Percentiles rank a stretch among this genome's conserved stretches.
These are phyloP conservation scores for Cytospora schulzeri DNA, from an alignment of 2,329 filamentous ascomycete species.

Conservation along the genomic window DNA sequence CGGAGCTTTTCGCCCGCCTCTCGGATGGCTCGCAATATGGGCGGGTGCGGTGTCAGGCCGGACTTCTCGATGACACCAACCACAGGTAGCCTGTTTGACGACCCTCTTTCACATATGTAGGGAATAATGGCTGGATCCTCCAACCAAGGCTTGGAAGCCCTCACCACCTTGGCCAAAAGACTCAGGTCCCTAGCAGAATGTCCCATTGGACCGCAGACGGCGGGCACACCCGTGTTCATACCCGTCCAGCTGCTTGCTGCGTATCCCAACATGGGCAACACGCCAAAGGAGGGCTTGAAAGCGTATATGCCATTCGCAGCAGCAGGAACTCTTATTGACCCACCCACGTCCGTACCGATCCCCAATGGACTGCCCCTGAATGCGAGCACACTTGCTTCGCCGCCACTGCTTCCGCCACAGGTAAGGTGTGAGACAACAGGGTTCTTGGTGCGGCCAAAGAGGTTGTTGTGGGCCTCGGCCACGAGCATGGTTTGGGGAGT, in stretches of 20 bases:
- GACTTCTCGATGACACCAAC: constrained; percentile 36
- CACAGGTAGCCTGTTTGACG: constrained; percentile 32
- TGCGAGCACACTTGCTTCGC: constrained; percentile 32
- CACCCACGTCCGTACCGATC: constrained; percentile 33
- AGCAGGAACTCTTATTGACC: constrained; percentile 30
- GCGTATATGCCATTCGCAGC: constrained; percentile 37
- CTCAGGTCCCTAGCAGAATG: constrained; percentile 34
- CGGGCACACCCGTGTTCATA: constrained; percentile 36
- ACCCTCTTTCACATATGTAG: constrained; percentile 29
- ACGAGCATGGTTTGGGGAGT: constrained; percentile 34
- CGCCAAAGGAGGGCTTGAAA: constrained; percentile 36
- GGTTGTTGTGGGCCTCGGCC: constrained; percentile 31
- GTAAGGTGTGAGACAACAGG: constrained; percentile 31
- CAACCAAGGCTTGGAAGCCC: constrained; percentile 33
- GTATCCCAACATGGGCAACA: constrained; percentile 38
- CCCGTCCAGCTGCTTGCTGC: constrained; percentile 36
- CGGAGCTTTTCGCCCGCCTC: constrained; percentile 34
- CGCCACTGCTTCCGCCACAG: constrained; percentile 32
- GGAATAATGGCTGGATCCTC: constrained; percentile 33
- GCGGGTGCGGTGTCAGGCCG: constrained; percentile 37
- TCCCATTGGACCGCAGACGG: constrained; percentile 34
- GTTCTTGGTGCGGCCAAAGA: constrained; percentile 33
- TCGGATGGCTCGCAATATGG: constrained; percentile 27
- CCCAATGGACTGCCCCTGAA: constrained; percentile 33
- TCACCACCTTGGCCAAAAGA: constrained; percentile 31